phyloP scores from a whole-genome alignment of 2,329 filamentous ascomycete species.

The Talaromyces sp. region DNA sequence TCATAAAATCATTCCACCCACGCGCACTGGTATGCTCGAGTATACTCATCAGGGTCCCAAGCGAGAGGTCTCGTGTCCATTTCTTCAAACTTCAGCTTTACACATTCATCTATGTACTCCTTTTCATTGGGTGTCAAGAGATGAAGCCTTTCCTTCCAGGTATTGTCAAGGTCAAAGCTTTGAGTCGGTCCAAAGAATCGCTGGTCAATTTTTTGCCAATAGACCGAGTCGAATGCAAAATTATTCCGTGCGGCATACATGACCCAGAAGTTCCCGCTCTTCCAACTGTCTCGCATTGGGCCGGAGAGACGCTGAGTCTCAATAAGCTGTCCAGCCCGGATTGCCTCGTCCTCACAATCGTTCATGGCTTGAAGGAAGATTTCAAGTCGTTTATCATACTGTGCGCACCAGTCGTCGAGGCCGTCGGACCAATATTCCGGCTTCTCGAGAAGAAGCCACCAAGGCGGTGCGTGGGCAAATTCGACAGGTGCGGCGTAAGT shows the following conservation, averaged over 20 bases:
- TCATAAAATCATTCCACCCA: too few species aligned
- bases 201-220: slow-evolving; percentile 8
- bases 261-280: not conserved
- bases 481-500: not conserved
- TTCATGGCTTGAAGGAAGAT: not conserved
- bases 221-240: slow-evolving; percentile 7
- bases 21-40: too few species aligned
- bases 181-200: slow-evolving; percentile 9
- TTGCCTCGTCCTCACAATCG: not conserved
- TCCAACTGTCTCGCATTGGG: not conserved
- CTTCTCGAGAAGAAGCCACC: not conserved
- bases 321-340: not conserved
- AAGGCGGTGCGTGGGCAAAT: not conserved
- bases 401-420: not conserved
- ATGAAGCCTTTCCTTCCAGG: slow-evolving; percentile 7
- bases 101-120: slow-evolving; percentile 4
- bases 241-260: not conserved
- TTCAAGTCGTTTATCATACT: not conserved
- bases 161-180: not conserved
- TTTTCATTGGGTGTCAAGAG: slow-evolving; percentile 3
- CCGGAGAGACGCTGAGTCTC: not conserved
- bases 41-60: slow-evolving; percentile 9
- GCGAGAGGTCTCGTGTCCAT: slow-evolving; percentile 4
- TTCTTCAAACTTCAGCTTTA: slow-evolving; percentile 2
- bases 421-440: not conserved